Evolutionary conservation across 768 basidiomycete species (phyloP).

Genomic region (Hypsizygus marmoreus): DNA sequence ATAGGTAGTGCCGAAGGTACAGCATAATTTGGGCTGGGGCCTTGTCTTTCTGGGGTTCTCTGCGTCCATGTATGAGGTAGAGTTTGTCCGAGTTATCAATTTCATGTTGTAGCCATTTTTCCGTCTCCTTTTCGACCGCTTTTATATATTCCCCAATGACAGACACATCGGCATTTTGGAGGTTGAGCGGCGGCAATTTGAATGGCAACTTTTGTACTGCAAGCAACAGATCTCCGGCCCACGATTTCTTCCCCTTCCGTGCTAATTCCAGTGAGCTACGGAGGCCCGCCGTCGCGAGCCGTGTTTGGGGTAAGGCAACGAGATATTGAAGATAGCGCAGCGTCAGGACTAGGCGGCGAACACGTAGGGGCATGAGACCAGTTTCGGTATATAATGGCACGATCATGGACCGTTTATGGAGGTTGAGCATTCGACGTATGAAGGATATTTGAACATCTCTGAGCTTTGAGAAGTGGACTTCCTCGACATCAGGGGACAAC

Average conservation of each 20-base stretch:
- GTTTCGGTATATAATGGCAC: not conserved
- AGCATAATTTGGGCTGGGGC: not conserved
- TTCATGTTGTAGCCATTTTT: not conserved
- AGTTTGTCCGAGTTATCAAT: not conserved
- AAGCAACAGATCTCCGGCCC: not conserved
- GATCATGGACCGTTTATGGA: constrained; percentile 7
- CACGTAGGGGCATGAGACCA: not conserved
- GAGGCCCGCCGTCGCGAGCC: not conserved
- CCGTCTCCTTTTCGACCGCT: not conserved
- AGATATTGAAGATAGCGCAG: constrained; percentile 1
- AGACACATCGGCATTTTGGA: not conserved
- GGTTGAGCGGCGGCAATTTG: not conserved
- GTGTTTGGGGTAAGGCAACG: not conserved
- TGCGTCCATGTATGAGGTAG: not conserved
- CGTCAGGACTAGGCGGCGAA: not conserved
- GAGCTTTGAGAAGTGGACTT: constrained; percentile 7
- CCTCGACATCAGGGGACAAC: constrained; percentile 15
- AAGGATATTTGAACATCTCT: constrained; percentile 20
- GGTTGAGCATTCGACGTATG: constrained; percentile 22
- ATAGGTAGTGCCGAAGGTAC: not conserved
- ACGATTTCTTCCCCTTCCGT: not conserved
- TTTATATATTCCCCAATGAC: not conserved
- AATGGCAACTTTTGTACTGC: not conserved
- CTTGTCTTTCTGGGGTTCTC: not conserved
- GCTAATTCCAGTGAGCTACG: not conserved